Evolutionary conservation across 768 basidiomycete genomes (phyloP), one percentile per base, ranked within the genome.

Genomic region (Tricholomella constricta): DNA sequence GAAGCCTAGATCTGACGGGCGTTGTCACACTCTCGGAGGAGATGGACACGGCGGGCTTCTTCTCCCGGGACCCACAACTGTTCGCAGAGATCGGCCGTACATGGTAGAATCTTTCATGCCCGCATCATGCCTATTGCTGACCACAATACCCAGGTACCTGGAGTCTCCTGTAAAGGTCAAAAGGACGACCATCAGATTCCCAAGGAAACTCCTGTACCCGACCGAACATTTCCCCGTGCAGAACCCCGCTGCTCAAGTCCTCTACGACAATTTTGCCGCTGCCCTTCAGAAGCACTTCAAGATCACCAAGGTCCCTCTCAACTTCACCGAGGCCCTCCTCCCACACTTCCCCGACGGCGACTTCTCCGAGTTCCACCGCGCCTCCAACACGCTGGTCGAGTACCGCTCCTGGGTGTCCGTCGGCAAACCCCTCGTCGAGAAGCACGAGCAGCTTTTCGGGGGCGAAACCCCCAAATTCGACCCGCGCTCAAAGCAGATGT

Each of bases 21-120:
- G 69, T 73, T 12, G 47, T 75, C 1, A 69, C 73, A 15, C 56
- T 75, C 0, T 67, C 71, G 26, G 72, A 72, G 48, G 71, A 75
- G 51, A 71, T 75, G 71, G 73, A 74, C 53, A 73, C 72, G 4
- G 68, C 64, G 8, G 73, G 73, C 2, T 69, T 69, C 41, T 74
- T 74, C 53, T 59, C 70, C 26, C 59, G 73, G 15, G 67, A 73
- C 49, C 69, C 70, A 19, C 52, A 41, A 12, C 37, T 72, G 17
- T 70, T 74, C 54, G 45, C 62, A 29, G 60, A 65, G 8, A 56
- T 72, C 19, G 66, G 64, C 3, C 47, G 25, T 32, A 57, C 47
- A 22, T 74, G 73, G 73, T 72, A 38, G 44, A 66, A 56, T 38
- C 15, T 2, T 35, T 51, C 50, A 51, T 45, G 19, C 19, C 25